Evolutionary conservation across 495 filamentous ascomycete species (phyloP), one percentile per base, ranked within the genome.

Genomic region (Penicillium crystallinum): DNA sequence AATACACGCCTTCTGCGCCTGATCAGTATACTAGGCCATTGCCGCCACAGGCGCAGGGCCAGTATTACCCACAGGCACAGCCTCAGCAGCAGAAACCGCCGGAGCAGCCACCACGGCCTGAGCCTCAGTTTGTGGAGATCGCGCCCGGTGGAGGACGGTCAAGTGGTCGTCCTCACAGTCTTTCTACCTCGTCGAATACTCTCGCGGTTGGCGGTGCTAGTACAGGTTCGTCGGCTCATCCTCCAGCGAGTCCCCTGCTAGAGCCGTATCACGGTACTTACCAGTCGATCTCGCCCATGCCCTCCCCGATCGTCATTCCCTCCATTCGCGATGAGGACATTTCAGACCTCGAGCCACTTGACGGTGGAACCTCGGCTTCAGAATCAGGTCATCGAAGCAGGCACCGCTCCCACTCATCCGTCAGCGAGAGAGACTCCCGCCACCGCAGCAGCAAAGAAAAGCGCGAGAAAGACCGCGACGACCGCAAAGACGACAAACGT

Each of bases 261-360:
- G 93, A 97, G 69, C 86, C 93, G 1, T 98, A 98, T 70, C 85
- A 84, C 52, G 93, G 93, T 6, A 96, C 91, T 1, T 98, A 95
- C 63, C 93, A 98, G 68, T 88, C 87, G 45, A 89, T 97, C 58
- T 95, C 91, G 1, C 92, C 93, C 2, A 93, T 96, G 89, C 91
- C 91, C 0, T 90, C 88, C 1, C 88, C 92, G 0, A 72, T 85
- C 36, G 65, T 77, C 43, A 64, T 74, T 18, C 68, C 75, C 0
- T 58, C 67, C 6, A 62, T 54, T 10, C 62, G 61, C n/a, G 73
- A 79, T 23, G 75, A 76, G 6, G 76, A 78, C 22, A 66, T 81
- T 21, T 80, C 77, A 2, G 77, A 81, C 52, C 34, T 80, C 3
- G 76, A 79, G 29, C 66, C 62, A 2, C 62, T 78, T 23, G 71